phyloP scores from a whole-genome alignment of 345 rosid genomes.

The Lagerstroemia speciosa region DNA sequence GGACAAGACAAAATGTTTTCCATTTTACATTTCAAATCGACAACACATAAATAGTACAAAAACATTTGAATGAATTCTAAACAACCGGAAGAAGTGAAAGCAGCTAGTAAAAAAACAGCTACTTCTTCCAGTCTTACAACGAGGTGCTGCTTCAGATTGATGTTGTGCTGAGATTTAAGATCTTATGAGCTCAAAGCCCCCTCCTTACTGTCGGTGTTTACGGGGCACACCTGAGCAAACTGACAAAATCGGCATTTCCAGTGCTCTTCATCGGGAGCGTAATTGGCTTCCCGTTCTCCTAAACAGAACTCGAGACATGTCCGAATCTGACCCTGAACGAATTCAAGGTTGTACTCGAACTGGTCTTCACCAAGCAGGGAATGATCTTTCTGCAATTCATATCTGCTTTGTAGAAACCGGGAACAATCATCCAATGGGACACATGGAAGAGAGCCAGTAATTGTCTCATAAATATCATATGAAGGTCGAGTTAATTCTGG shows the following conservation, averaged over 20 bases:
- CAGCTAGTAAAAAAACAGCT: neutral
- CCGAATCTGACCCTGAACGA: conserved; percentile 37
- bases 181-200: conserved; percentile 9
- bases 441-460: neutral
- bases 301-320: conserved; percentile 48
- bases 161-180: neutral
- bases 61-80: neutral
- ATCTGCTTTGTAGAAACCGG: conserved; percentile 34
- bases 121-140: neutral
- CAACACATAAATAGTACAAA: neutral
- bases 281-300: conserved; percentile 53
- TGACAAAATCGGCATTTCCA: conserved; percentile 76
- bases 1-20: neutral
- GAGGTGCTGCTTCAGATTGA: neutral
- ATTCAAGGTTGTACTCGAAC: conserved; percentile 45
- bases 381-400: conserved; percentile 59
- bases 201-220: conserved; percentile 15
- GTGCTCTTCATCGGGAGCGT: conserved; percentile 57
- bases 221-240: conserved; percentile 40
- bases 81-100: neutral
- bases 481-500: neutral
- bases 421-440: neutral
- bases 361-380: conserved; percentile 59
- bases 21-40: neutral
- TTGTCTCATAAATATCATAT: neutral